Evolutionary conservation across 805 yeast genomes (phyloP).

Genomic region (Nematodospora valgi): DNA sequence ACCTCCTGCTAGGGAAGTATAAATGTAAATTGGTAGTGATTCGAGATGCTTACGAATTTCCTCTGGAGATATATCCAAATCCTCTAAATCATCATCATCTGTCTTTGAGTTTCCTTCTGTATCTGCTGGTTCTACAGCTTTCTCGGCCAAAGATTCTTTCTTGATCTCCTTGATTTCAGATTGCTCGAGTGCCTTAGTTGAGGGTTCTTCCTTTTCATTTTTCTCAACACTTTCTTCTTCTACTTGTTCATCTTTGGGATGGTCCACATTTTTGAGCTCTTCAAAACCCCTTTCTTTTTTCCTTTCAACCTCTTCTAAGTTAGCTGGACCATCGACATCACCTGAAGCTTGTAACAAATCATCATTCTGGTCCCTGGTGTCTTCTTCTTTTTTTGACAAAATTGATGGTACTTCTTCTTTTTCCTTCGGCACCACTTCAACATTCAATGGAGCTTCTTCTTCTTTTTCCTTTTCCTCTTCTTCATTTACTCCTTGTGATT

Average conservation of each 20-base stretch:
- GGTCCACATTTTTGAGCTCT: neutral
- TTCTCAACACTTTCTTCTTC: neutral
- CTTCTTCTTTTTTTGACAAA: constrained; percentile 1
- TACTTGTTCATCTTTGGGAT: neutral
- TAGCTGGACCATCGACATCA: neutral
- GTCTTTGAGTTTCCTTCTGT: neutral
- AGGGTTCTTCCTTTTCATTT: constrained; percentile 1
- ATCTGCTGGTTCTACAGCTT: too few relatives aligned
- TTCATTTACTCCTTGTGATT: constrained; percentile 1
- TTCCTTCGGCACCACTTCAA: constrained; percentile 3
- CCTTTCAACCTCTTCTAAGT: neutral
- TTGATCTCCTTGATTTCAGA: neutral
- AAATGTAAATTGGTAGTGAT: constrained; percentile 65
- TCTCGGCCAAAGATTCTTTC: constrained; percentile 4
- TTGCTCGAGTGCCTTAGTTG: neutral
- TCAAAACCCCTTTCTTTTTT: neutral
- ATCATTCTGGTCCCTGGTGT: constrained; percentile 4
- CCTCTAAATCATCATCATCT: constrained; percentile 17
- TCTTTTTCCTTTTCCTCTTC: constrained; percentile 9
- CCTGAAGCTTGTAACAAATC: neutral
- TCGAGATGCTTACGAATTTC: constrained; percentile 41
- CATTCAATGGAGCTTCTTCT: constrained; percentile 7
- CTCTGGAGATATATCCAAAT: constrained; percentile 36
- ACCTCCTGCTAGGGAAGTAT: constrained; percentile 86
- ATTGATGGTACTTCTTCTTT: constrained; percentile 2